Conservation (phyloP, 2,329 filamentous ascomycete genomes). For the Zymoseptoria crescenta region DNA sequence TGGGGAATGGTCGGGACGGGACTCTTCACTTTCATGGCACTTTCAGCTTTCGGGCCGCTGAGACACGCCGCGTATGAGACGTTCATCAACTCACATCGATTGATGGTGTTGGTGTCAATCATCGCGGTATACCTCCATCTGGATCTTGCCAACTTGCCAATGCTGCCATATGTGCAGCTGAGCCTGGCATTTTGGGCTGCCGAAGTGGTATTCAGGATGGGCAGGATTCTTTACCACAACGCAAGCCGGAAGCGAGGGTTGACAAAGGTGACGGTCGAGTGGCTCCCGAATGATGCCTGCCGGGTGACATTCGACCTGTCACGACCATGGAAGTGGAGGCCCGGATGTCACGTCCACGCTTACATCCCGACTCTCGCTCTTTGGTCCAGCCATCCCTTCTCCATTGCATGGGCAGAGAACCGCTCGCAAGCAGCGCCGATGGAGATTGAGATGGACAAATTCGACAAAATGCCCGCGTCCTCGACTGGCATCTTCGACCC, state of each 20-base stretch:
- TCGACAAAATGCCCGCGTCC: conserved; percentile 23
- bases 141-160: conserved; percentile 56
- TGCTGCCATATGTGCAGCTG: conserved; percentile 66
- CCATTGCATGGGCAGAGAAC: conserved; percentile 41
- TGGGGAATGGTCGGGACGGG: conserved; percentile 54
- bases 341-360: conserved; percentile 54
- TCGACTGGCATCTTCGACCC: not conserved
- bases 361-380: conserved; percentile 46
- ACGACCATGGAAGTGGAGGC: conserved; percentile 44
- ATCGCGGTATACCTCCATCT: conserved; percentile 73
- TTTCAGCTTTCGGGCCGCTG: conserved; percentile 68
- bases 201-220: conserved; percentile 49
- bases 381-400: conserved; percentile 43
- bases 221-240: conserved; percentile 48
- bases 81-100: conserved; percentile 80
- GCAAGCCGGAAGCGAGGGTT: conserved; percentile 40
- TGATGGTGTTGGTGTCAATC: conserved; percentile 61
- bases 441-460: conserved; percentile 18
- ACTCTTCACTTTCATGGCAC: conserved; percentile 56
- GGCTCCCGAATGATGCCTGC: conserved; percentile 52
- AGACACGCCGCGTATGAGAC: conserved; percentile 96
- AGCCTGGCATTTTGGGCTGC: conserved; percentile 68
- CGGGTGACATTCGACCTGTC: conserved; percentile 54
- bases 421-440: conserved; percentile 16
- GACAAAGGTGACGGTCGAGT: conserved; percentile 49